phyloP scores from a whole-genome alignment of 2,329 filamentous ascomycete species.

The Pyrenophora graminea region DNA sequence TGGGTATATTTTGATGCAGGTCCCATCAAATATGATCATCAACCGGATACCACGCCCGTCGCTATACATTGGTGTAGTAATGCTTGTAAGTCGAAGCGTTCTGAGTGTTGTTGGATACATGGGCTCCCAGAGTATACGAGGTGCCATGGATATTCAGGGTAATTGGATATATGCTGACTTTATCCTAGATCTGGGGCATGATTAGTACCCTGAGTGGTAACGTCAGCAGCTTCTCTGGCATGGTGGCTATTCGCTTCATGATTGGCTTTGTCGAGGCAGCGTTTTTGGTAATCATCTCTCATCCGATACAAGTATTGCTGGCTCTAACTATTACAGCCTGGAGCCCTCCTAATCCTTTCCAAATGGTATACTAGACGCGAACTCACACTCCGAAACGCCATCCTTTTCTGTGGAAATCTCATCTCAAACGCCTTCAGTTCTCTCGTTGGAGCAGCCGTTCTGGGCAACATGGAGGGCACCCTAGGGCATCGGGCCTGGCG shows the following conservation, averaged over 20 bases:
- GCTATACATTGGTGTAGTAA: slow-evolving; percentile 44
- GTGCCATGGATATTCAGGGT: too few species aligned
- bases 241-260: slow-evolving; percentile 46
- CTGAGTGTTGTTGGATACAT: neutral
- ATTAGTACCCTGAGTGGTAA: slow-evolving; percentile 45
- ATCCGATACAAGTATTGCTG: too few species aligned
- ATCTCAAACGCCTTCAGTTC: slow-evolving; percentile 53
- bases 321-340: slow-evolving; percentile 47
- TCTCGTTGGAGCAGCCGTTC: slow-evolving; percentile 49
- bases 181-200: slow-evolving; percentile 41
- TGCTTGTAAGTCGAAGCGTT: slow-evolving; percentile 24
- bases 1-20: slow-evolving; percentile 25
- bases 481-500: slow-evolving; percentile 47
- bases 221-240: slow-evolving; percentile 40
- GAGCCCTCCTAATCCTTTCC: slow-evolving; percentile 65
- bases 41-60: slow-evolving; percentile 42
- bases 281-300: slow-evolving; percentile 50
- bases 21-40: slow-evolving; percentile 54
- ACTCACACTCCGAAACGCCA: slow-evolving; percentile 46
- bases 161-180: neutral
- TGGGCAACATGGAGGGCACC: slow-evolving; percentile 44
- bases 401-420: slow-evolving; percentile 50
- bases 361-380: slow-evolving; percentile 68
- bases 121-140: too few species aligned
- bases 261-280: slow-evolving; percentile 47